phyloP scores from a whole-genome alignment of 1,139 yeast species.

The Sugiyamaella grinbergsii region DNA sequence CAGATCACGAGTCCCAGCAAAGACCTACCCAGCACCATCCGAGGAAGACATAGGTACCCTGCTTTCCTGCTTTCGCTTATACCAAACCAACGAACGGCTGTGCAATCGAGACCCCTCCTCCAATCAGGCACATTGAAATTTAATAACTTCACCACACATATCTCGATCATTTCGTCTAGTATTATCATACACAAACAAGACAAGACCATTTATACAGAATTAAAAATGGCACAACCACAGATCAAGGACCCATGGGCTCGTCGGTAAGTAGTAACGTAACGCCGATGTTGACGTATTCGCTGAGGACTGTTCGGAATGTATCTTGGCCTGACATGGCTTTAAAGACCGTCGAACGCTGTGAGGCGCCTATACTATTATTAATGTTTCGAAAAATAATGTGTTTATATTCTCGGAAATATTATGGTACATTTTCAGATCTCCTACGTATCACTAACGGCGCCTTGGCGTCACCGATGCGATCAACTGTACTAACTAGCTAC shows the following conservation, averaged over 20 bases:
- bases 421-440: too few relatives aligned
- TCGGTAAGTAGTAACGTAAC: constrained; percentile 41
- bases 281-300: not conserved
- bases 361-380: too few relatives aligned
- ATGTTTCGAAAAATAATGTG: too few relatives aligned
- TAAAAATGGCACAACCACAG: constrained; percentile 31
- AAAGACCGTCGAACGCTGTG: not conserved
- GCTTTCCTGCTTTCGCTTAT: constrained; percentile 3
- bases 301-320: not conserved
- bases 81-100: constrained; percentile 11
- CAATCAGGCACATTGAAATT: constrained; percentile 12
- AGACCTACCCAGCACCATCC: too few relatives aligned
- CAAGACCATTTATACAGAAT: constrained; percentile 5
- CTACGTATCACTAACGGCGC: too few relatives aligned
- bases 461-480: too few relatives aligned
- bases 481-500: constrained; percentile 1
- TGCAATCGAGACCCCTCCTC: constrained; percentile 5
- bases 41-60: too few relatives aligned
- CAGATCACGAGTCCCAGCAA: too few relatives aligned
- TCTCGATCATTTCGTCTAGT: not conserved
- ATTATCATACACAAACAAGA: not conserved
- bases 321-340: too few relatives aligned
- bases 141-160: not conserved
- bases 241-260: constrained; percentile 52
- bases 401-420: too few relatives aligned